Percentiles rank a stretch among this genome's conserved stretches.
Evolutionary conservation across 2,329 filamentous ascomycete species (phyloP).

Genomic region (Endoconidiophora polonica): DNA sequence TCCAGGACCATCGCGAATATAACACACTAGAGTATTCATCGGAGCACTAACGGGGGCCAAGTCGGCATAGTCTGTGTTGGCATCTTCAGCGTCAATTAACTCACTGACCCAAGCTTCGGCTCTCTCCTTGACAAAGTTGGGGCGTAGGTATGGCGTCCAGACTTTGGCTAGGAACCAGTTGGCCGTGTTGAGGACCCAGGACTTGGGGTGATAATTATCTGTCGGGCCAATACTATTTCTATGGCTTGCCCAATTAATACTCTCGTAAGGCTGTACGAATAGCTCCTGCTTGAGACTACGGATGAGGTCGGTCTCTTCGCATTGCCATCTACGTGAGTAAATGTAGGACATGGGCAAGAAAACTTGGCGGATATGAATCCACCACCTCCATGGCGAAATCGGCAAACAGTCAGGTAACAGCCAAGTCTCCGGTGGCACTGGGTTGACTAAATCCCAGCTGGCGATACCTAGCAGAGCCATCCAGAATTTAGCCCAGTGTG

Average conservation of each 20-base stretch:
- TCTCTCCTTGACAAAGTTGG: slow-evolving; percentile 44
- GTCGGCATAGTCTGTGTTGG: slow-evolving; percentile 75
- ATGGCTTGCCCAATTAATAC: slow-evolving; percentile 60
- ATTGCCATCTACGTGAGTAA: slow-evolving; percentile 68
- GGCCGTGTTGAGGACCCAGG: slow-evolving; percentile 58
- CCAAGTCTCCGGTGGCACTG: slow-evolving; percentile 87
- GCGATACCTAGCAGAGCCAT: slow-evolving; percentile 67
- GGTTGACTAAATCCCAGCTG: slow-evolving; percentile 87
- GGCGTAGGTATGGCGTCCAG: slow-evolving; percentile 63
- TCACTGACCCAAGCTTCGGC: slow-evolving; percentile 72
- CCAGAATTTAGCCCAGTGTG: slow-evolving; percentile 98
- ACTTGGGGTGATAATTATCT: slow-evolving; percentile 91
- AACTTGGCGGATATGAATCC: slow-evolving; percentile 97
- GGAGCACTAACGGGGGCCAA: slow-evolving; percentile 80
- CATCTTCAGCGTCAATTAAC: slow-evolving; percentile 77
- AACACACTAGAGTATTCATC: slow-evolving; percentile 80
- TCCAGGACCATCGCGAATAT: slow-evolving; percentile 66
- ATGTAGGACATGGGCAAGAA: slow-evolving; percentile 83
- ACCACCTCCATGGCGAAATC: slow-evolving; percentile 85
- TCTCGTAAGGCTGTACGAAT: slow-evolving; percentile 60
- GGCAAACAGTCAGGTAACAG: slow-evolving; percentile 81
- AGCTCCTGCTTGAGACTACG: slow-evolving; percentile 62
- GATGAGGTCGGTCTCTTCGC: slow-evolving; percentile 59
- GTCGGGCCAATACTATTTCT: slow-evolving; percentile 63
- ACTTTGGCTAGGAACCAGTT: slow-evolving; percentile 69